Percentiles rank a stretch among this genome's conserved stretches.
These are phyloP conservation scores for Beta macrorhiza DNA, from an alignment of 179 eudicot genomes.

Conservation along the genomic window DNA sequence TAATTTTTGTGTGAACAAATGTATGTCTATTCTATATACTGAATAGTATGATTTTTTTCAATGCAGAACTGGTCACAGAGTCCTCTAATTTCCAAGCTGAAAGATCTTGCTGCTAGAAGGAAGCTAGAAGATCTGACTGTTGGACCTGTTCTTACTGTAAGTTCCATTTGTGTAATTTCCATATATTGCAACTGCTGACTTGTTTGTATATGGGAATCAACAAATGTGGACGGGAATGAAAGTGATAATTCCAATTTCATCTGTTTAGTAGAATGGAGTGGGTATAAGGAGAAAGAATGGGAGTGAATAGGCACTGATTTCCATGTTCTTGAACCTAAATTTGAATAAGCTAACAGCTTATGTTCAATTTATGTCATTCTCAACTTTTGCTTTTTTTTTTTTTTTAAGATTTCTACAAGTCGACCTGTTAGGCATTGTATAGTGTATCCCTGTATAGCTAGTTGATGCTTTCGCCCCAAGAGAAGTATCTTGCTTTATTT, in stretches of 20 bases:
- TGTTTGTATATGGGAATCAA: neutral
- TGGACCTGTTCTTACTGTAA: conserved; percentile 94
- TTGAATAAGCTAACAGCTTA: neutral
- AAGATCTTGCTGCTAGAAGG: conserved; percentile 78
- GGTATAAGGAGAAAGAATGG: neutral
- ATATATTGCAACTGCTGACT: neutral
- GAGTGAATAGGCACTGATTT: neutral
- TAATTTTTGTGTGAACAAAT: neutral
- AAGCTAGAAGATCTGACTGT: conserved; percentile 84
- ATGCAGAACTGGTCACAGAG: conserved; percentile 84
- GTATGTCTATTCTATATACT: neutral
- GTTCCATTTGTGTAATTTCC: conserved; percentile 19
- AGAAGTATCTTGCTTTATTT: neutral
- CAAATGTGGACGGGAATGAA: neutral
- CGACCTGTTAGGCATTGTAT: neutral
- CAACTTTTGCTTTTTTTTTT: neutral
- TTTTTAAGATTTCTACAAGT: neutral
- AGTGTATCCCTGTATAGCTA: neutral
- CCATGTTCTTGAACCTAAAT: neutral
- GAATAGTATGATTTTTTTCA: neutral
- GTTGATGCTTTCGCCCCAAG: neutral
- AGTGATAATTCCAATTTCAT: neutral
- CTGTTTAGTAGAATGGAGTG: neutral
- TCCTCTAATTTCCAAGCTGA: conserved; percentile 60
- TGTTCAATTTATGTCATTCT: neutral